These are phyloP conservation scores for Cymbidium sinense DNA, from an alignment of 106 monocot species.

Conservation along the genomic window DNA sequence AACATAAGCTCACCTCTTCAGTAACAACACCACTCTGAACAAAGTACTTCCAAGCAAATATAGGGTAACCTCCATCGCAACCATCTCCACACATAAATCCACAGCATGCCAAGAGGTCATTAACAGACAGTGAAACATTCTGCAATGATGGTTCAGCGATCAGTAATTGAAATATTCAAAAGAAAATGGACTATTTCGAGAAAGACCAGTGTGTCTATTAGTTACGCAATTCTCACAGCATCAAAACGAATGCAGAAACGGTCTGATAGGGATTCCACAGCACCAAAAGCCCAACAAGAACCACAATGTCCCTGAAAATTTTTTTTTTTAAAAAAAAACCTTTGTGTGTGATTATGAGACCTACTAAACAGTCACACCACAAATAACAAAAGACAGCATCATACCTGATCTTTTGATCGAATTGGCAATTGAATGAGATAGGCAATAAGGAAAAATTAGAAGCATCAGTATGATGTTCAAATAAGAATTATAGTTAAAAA, in stretches of 20 bases:
- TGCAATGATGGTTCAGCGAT: slow-evolving; percentile 15
- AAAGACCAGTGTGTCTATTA: not conserved
- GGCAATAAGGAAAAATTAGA: slow-evolving; percentile 3
- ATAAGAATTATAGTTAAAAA: not conserved
- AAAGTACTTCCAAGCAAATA: slow-evolving; percentile 85
- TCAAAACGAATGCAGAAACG: slow-evolving; percentile 87
- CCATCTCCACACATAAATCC: slow-evolving; percentile 95
- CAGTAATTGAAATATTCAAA: not conserved
- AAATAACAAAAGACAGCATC: slow-evolving; percentile 7
- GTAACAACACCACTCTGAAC: slow-evolving; percentile 87
- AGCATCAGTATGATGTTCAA: not conserved
- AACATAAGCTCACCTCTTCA: slow-evolving; percentile 51
- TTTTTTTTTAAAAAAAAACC: slow-evolving; percentile 21
- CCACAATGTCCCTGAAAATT: slow-evolving; percentile 92
- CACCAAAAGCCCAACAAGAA: slow-evolving; percentile 98
- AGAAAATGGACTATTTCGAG: not conserved
- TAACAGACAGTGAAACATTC: slow-evolving; percentile 82
- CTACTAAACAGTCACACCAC: not conserved
- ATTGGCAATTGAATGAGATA: not conserved
- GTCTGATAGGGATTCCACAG: slow-evolving; percentile 80
- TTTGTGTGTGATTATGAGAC: not conserved
- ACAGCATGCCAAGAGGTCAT: slow-evolving; percentile 90
- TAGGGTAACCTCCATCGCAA: slow-evolving; percentile 96
- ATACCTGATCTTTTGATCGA: slow-evolving; percentile 56
- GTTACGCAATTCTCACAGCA: slow-evolving; percentile 29